Percentiles rank a stretch among this genome's conserved stretches.
Conservation (phyloP, 78 protist species). For the Guillardia theta region DNA sequence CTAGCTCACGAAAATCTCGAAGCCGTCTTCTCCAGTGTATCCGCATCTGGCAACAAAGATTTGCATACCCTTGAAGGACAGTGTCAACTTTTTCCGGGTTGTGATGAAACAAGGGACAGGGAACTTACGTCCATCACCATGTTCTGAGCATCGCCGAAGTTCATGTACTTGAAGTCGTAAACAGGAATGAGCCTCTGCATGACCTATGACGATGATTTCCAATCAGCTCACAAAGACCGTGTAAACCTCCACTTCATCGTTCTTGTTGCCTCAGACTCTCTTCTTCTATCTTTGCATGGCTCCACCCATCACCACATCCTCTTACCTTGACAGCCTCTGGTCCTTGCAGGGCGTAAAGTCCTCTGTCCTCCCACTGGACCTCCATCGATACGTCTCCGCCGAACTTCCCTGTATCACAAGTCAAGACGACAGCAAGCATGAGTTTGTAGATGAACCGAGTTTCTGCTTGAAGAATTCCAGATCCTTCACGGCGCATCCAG, state of each 20-base stretch:
- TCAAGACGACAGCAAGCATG: no score
- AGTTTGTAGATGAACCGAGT: no score
- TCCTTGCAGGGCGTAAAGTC: conserved; percentile 36
- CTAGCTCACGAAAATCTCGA: conserved; percentile 46
- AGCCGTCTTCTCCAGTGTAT: conserved; percentile 67
- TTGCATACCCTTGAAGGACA: conserved; percentile 8
- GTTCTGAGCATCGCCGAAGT: not conserved
- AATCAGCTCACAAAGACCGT: no score
- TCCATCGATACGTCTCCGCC: not conserved
- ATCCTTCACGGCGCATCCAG: conserved; percentile 14
- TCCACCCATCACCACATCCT: no score
- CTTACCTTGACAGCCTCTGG: not conserved
- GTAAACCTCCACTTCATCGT: no score
- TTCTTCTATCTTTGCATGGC: no score
- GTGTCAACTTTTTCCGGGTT: no score
- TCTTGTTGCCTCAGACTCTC: no score
- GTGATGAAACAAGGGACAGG: not conserved
- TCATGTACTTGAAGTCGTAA: not conserved
- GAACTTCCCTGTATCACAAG: no score
- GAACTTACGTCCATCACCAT: not conserved
- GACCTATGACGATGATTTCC: no score
- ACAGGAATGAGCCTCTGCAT: not conserved
- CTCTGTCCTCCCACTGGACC: conserved; percentile 32
- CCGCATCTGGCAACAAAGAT: conserved; percentile 44
- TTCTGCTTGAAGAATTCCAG: not conserved